Evolutionary conservation across 352 stramenopile species (phyloP).

Genomic region (Pythium vanterpoolii): DNA sequence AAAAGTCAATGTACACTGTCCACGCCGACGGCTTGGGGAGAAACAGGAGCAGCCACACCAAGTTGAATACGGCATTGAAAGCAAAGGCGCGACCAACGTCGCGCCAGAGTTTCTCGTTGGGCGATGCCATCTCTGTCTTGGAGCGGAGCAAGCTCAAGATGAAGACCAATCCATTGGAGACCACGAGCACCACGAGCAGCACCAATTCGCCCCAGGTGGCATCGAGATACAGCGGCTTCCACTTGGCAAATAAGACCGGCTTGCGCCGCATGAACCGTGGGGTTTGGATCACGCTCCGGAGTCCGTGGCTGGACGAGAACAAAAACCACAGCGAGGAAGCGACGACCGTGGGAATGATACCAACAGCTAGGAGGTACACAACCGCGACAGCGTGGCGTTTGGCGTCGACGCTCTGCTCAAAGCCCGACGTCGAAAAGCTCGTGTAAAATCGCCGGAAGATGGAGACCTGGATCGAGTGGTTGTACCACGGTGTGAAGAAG

Average conservation of each 20-base stretch:
- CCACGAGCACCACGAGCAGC: slow-evolving; percentile 22
- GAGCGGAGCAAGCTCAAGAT: slow-evolving; percentile 11
- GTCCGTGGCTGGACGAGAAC: slow-evolving; percentile 4
- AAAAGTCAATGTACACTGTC: slow-evolving; percentile 26
- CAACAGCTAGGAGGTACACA: slow-evolving; percentile 25
- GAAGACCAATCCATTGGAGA: slow-evolving; percentile 23
- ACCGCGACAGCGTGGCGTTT: slow-evolving; percentile 25
- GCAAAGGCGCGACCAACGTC: slow-evolving; percentile 26
- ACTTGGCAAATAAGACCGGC: slow-evolving; percentile 9
- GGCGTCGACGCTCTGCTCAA: slow-evolving; percentile 13
- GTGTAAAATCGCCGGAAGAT: slow-evolving; percentile 19
- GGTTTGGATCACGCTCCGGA: slow-evolving; percentile 2
- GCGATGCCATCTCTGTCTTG: slow-evolving; percentile 9
- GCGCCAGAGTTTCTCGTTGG: slow-evolving; percentile 10
- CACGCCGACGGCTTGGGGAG: slow-evolving; percentile 22
- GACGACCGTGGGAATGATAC: slow-evolving; percentile 14
- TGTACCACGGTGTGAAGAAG: slow-evolving; percentile 27
- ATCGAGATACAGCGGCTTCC: slow-evolving; percentile 23
- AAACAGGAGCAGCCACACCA: slow-evolving; percentile 24
- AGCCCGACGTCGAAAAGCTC: slow-evolving; percentile 2
- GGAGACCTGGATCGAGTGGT: slow-evolving; percentile 14
- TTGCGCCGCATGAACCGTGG: slow-evolving; percentile 23
- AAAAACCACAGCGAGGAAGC: slow-evolving; percentile 18
- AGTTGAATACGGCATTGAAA: slow-evolving; percentile 28
- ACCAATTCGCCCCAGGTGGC: slow-evolving; percentile 21